A percentile compares a stretch with the other conserved stretches of the same genome.
These are phyloP conservation scores for Salix caprea DNA, from an alignment of 345 rosid genomes.

Conservation along the genomic window DNA sequence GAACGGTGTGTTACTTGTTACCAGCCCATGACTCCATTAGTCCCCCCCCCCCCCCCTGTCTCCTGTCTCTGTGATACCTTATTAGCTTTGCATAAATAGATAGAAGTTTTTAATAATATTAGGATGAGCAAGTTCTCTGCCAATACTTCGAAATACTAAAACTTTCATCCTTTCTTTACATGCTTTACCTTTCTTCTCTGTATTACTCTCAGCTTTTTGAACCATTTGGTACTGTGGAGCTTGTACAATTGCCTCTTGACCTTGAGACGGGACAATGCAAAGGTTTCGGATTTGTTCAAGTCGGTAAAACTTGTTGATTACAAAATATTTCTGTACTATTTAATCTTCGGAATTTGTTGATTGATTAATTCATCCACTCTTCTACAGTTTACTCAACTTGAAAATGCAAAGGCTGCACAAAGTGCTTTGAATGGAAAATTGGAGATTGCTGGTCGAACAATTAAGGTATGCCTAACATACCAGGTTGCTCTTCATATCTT, in stretches of 20 bases:
- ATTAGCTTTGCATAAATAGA: not conserved
- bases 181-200: not conserved
- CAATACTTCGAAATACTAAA: not conserved
- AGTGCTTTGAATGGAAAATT: conserved; percentile 77
- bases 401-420: conserved; percentile 88
- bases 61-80: not conserved
- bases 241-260: conserved; percentile 91
- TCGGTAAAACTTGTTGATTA: conserved; percentile 30
- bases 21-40: not conserved
- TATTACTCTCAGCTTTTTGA: conserved; percentile 67
- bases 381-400: conserved; percentile 81
- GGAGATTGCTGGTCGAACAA: conserved; percentile 83
- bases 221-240: conserved; percentile 92
- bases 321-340: not conserved
- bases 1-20: not conserved
- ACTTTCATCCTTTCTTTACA: not conserved
- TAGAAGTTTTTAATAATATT: not conserved
- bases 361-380: conserved; percentile 1
- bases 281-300: conserved; percentile 97
- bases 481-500: not conserved
- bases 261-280: conserved; percentile 90
- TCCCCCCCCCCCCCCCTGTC: no score
- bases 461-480: conserved; percentile 52
- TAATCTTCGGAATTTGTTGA: not conserved
- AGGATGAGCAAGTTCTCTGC: not conserved